Conservation (phyloP, 305 asterid species). For the Stenogyne calaminthoides region DNA sequence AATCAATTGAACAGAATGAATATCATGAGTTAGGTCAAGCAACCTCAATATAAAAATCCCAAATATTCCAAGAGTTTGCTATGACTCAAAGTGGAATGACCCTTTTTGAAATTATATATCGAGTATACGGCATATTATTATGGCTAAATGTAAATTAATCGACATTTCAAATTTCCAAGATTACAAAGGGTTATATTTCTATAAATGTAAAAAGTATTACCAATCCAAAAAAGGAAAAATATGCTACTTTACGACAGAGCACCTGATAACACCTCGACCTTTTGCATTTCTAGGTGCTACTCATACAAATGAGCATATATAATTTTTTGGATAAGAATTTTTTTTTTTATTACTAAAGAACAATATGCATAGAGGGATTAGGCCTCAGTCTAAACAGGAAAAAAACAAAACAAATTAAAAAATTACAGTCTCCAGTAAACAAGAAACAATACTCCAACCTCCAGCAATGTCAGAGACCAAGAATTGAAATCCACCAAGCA, state of each 20-base stretch:
- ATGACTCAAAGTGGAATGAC: not conserved
- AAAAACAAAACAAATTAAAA: too few species aligned
- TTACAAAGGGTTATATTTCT: not conserved
- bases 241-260: not conserved
- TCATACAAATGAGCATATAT: not conserved
- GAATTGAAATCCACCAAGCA: not conserved
- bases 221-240: not conserved
- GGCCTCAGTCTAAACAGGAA: not conserved
- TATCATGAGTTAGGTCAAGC: not conserved
- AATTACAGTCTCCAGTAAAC: not conserved
- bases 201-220: not conserved
- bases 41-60: constrained; percentile 12
- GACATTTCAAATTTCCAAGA: not conserved
- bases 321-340: not conserved
- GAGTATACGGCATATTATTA: not conserved
- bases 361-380: not conserved
- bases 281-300: not conserved
- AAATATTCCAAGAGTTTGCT: not conserved
- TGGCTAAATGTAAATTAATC: not conserved
- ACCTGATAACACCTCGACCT: not conserved
- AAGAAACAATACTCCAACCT: not conserved
- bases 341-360: too few species aligned
- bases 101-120: not conserved
- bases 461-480: not conserved
- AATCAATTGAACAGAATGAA: not conserved